phyloP scores from a whole-genome alignment of 495 filamentous ascomycete species.

The Pyrenula massariospora region DNA sequence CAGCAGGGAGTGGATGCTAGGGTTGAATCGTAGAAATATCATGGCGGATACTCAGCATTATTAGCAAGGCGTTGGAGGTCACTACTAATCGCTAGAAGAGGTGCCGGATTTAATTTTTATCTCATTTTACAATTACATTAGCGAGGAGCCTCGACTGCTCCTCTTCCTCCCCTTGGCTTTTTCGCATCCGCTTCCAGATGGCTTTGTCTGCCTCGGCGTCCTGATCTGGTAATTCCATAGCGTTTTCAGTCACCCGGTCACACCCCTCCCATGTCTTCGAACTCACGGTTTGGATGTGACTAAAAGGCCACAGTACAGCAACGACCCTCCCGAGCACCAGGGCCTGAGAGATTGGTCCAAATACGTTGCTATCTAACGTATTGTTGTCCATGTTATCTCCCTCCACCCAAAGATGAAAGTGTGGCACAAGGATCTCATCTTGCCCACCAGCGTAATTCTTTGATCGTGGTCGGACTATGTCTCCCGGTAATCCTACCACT shows the following conservation, averaged over 20 bases:
- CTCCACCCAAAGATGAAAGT: conserved; percentile 70
- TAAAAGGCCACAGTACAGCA: conserved; percentile 25
- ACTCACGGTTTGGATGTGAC: conserved; percentile 7
- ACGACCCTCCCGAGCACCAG: conserved; percentile 51
- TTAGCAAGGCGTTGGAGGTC: conserved; percentile 17
- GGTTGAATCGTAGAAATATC: conserved; percentile 29
- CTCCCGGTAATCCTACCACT: conserved; percentile 57
- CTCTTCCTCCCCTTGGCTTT: background rate
- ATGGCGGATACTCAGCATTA: conserved; percentile 1
- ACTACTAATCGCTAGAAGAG: background rate
- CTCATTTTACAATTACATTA: no score
- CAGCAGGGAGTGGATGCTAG: conserved; percentile 52
- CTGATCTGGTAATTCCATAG: conserved; percentile 1
- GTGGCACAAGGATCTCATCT: conserved; percentile 36
- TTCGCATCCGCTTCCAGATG: background rate
- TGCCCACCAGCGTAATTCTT: conserved; percentile 13
- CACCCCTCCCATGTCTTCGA: conserved; percentile 26
- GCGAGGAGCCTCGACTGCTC: no score
- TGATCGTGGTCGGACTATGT: conserved; percentile 46
- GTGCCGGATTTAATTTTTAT: background rate
- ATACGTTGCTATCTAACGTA: conserved; percentile 62
- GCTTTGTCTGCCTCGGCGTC: conserved; percentile 1
- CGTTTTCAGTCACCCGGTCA: conserved; percentile 25
- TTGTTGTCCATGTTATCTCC: conserved; percentile 48
- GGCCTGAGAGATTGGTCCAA: conserved; percentile 52